A percentile compares a stretch with the other conserved stretches of the same genome.
These are phyloP conservation scores for Rhizopogon vesiculosus DNA, from an alignment of 768 basidiomycete genomes.

Conservation along the genomic window DNA sequence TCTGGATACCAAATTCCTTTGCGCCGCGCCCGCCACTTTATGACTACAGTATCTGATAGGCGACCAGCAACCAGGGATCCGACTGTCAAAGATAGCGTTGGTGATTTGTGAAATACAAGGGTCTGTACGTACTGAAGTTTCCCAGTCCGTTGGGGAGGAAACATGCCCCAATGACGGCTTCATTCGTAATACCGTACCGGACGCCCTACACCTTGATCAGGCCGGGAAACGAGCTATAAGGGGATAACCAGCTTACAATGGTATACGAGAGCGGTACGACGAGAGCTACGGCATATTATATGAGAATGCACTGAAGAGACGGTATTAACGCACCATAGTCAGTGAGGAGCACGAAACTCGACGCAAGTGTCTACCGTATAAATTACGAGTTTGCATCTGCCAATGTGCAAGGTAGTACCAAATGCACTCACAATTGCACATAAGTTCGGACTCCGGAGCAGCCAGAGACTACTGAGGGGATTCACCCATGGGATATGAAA, in stretches of 20 bases:
- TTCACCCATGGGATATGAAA: slow-evolving; percentile 41
- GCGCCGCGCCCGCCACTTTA: slow-evolving; percentile 39
- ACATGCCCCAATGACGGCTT: slow-evolving; percentile 30
- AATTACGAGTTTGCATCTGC: slow-evolving; percentile 11
- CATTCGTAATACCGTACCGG: slow-evolving; percentile 31
- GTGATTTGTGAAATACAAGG: background rate
- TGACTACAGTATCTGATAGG: slow-evolving; percentile 47
- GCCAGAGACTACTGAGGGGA: slow-evolving; percentile 41
- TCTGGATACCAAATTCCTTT: slow-evolving; percentile 57
- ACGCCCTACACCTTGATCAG: slow-evolving; percentile 20
- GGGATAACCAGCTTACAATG: slow-evolving; percentile 20
- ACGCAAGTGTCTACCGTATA: slow-evolving; percentile 38
- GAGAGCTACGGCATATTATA: slow-evolving; percentile 14
- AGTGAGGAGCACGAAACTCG: slow-evolving; percentile 16
- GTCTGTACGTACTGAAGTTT: slow-evolving; percentile 24
- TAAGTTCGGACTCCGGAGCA: slow-evolving; percentile 53
- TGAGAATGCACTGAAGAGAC: background rate
- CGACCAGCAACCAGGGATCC: slow-evolving; percentile 54
- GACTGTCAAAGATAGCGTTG: slow-evolving; percentile 29
- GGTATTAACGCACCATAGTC: slow-evolving; percentile 22
- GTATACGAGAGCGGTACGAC: slow-evolving; percentile 33
- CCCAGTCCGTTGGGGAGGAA: slow-evolving; percentile 33
- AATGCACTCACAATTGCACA: slow-evolving; percentile 38
- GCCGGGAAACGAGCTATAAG: background rate
- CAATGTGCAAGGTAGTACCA: background rate